Base-by-base conservation (phyloP, 2,329 filamentous ascomycete species). In the Talaromyces albobiverticillius region DNA sequence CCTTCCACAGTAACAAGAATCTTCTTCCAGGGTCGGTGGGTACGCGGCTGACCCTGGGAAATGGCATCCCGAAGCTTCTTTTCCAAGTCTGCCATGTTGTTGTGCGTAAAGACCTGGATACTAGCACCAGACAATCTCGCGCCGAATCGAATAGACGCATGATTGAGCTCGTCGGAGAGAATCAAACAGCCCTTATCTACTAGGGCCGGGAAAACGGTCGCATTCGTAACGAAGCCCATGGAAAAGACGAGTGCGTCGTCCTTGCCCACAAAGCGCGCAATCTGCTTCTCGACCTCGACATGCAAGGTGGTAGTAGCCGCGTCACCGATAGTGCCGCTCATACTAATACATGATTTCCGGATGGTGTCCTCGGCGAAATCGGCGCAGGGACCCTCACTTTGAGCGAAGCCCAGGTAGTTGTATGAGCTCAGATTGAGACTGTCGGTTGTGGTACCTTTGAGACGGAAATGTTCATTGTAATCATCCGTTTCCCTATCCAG, bases 371-470 rank as follows among this genome's bases (percentile, higher is more conserved):
- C 93, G 5, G 92, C 89, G 13, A 87, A 87, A 70, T 96, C 92
- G 47, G 93, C 92, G 67, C 92, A 96, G 42, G 93, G 92, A 8
- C 93, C 93, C 59, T 96, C 90, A 0, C 92, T 96, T 71, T 97
- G 93, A 47, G 93, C 93, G 66, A 96, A 97, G 31, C 93, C 93
- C 25, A 97, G 87, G 70, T 96, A 97, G 75, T 96, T 97, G 80
- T 97, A 96, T 1, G 93, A 96, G 77, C 91, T 95, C 86, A 97
- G 88, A 75, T 97, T 97, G 62, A 97, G 78, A 0, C 93, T 96
- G 73, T 96, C 89, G 0, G 91, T 96, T 54, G 83, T 86, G 41
- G 89, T 94, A 54, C 92, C 93, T 2, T 87, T 90, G 71, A 90
- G 85, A 67, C 87, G 82, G 78, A 95, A 97, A 51, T 86, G 85